Evolutionary conservation across 345 rosid species (phyloP).

Genomic region (Diplotaxis tenuifolia): DNA sequence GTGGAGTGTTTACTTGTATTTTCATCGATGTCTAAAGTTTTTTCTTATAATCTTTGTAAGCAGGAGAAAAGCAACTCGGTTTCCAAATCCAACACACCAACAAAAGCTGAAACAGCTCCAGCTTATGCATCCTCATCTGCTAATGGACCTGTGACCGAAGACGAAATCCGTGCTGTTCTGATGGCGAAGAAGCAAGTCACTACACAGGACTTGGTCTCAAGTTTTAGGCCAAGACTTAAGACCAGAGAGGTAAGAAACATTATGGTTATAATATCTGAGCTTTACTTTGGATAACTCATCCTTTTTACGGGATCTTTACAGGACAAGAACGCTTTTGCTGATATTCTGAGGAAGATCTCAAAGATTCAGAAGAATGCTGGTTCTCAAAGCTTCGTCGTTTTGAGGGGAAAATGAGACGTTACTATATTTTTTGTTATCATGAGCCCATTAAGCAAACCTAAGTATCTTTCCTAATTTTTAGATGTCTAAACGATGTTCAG

Average conservation of each 20-base stretch:
- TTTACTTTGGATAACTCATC: no score
- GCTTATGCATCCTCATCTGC: constrained; percentile 41
- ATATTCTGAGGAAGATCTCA: constrained; percentile 79
- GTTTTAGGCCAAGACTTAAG: constrained; percentile 77
- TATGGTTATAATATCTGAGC: constrained; percentile 1
- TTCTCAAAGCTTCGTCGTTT: constrained; percentile 62
- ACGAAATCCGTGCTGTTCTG: constrained; percentile 81
- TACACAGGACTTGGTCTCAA: constrained; percentile 88
- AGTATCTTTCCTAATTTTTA: neutral
- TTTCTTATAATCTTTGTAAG: constrained; percentile 3
- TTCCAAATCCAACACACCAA: constrained; percentile 51
- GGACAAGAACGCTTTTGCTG: constrained; percentile 92
- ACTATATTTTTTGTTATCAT: neutral
- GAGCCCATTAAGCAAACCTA: constrained; percentile 5
- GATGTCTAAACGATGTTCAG: neutral
- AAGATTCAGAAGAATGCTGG: constrained; percentile 84
- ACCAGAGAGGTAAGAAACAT: constrained; percentile 23
- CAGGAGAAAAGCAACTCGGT: constrained; percentile 47
- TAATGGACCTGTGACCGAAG: constrained; percentile 84
- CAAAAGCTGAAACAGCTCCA: constrained; percentile 23
- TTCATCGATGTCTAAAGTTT: neutral
- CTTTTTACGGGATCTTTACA: constrained; percentile 41
- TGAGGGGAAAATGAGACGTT: constrained; percentile 55
- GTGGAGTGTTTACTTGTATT: neutral
- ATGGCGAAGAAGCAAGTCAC: constrained; percentile 78